Conservation (phyloP, 495 filamentous ascomycete genomes). For the Chaetomidium leptoderma region DNA sequence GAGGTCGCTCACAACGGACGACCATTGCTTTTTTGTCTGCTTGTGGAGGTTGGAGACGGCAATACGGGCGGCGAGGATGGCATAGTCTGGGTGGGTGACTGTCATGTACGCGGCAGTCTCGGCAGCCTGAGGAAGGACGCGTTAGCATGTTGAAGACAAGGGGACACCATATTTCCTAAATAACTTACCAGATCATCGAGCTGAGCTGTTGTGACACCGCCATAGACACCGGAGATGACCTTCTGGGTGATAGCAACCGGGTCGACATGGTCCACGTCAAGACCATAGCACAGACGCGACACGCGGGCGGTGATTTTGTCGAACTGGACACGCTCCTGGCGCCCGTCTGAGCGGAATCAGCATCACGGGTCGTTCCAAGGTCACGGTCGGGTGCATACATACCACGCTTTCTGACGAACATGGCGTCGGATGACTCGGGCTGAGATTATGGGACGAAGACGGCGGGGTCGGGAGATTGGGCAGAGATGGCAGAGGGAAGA, state of each 20-base stretch:
- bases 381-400: constrained; percentile 27
- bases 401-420: constrained; percentile 60
- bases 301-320: constrained; percentile 99
- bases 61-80: constrained; percentile 96
- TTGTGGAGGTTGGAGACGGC: constrained; percentile 99
- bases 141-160: constrained; percentile 14
- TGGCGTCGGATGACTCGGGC: constrained; percentile 30
- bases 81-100: constrained; percentile 97
- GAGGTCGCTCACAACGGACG: constrained; percentile 84
- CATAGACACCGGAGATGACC: constrained; percentile 98
- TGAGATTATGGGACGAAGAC: constrained; percentile 8
- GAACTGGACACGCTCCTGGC: constrained; percentile 99
- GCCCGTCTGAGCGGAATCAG: constrained; percentile 65
- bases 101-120: constrained; percentile 99
- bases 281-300: constrained; percentile 92
- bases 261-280: constrained; percentile 95
- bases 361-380: constrained; percentile 7
- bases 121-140: constrained; percentile 62
- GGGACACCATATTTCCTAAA: not conserved
- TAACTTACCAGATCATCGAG: constrained; percentile 85
- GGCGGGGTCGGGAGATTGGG: constrained; percentile 13
- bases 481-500: not conserved
- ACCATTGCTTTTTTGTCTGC: constrained; percentile 99
- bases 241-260: constrained; percentile 98
- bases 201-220: constrained; percentile 92